Evolutionary conservation across 257 asterid genomes (phyloP), one percentile per base, ranked within the genome.

Genomic region (Coffea canephora): DNA sequence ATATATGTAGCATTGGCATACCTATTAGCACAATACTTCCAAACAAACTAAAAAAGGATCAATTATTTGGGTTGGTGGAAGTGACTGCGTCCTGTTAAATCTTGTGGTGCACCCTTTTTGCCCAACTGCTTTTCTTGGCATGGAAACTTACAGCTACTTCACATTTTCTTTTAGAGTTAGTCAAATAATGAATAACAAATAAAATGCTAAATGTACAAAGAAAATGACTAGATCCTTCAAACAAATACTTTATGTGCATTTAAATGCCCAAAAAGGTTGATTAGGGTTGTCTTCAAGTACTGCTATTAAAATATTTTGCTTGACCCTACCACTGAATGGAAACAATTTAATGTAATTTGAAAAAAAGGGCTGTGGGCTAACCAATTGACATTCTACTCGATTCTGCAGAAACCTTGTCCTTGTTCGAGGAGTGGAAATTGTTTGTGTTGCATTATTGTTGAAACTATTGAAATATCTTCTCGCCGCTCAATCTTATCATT

Each of bases 321-420:
- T 77, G 73, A 48, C 73, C 65, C 64, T 48, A 77, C 50, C 73
- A 45, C 14, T 45, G 77, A 73, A 19, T 76, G 23, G 5, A 4
- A n/a, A 61, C 73, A 25, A 65, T 65, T 64, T 61, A 39, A n/a
- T 61, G 48, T 10, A 52, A 27, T 41, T 36, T 31, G 43, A 75
- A 45, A 34, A 3, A 10, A 31, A 45, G 0, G 46, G 43, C n/a
- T 45, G 71, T 5, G n/a, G 69, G 57, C 6, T 76, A 62, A 39
- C n/a, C 23, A 45, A 62, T 45, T 43, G 55, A 3, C 55, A 74
- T 59, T 45, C 36, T 45, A 23, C 59, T 76, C 73, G 12, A 2
- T 9, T 18, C 27, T 65, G 79, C 46, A 64, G 1, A 11, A 11
- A 15, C 55, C 69, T 74, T 54, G 25, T 74, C 57, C 62, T 4